phyloP scores from a whole-genome alignment of 148 eudicot species.

The Hydrangea macrophylla region DNA sequence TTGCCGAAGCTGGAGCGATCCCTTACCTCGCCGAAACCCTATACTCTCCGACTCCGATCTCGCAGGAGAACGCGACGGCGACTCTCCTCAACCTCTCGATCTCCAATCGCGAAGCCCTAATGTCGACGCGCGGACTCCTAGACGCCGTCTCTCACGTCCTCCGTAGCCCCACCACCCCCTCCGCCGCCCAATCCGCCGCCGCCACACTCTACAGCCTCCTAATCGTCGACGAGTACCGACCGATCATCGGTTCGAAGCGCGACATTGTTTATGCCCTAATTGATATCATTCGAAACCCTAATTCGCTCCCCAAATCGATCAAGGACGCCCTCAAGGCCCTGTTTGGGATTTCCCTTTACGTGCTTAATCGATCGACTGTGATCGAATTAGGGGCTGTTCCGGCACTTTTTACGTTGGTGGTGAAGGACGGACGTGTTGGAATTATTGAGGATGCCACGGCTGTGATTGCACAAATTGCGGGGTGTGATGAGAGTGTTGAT shows the following conservation, averaged over 20 bases:
- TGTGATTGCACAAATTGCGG: constrained; percentile 80
- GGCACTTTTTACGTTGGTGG: constrained; percentile 52
- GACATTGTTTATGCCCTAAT: constrained; percentile 62
- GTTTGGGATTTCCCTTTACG: constrained; percentile 58
- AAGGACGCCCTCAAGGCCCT: constrained; percentile 74
- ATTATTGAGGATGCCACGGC: constrained; percentile 81
- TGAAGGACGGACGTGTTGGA: constrained; percentile 55
- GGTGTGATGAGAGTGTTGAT: constrained; percentile 48
- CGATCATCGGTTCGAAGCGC: constrained; percentile 67
- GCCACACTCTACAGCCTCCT: constrained; percentile 60
- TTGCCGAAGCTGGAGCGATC: constrained; percentile 66
- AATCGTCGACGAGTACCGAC: constrained; percentile 40
- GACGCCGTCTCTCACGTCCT: constrained; percentile 78
- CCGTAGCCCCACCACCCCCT: constrained; percentile 34
- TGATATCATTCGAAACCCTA: constrained; percentile 42
- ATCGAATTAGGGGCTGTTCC: constrained; percentile 58
- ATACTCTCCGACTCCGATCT: constrained; percentile 38
- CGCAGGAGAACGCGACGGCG: constrained; percentile 79
- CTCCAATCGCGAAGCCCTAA: constrained; percentile 41
- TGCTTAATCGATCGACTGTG: constrained; percentile 41
- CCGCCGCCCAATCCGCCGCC: constrained; percentile 62
- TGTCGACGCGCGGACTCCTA: constrained; percentile 57
- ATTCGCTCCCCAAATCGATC: constrained; percentile 38
- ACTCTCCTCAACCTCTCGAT: constrained; percentile 76
- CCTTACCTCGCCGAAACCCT: constrained; percentile 64